A percentile compares a stretch with the other conserved stretches of the same genome.
These are phyloP conservation scores for Picochlorum sp. DNA, from an alignment of 139 green algal genomes.

Conservation along the genomic window DNA sequence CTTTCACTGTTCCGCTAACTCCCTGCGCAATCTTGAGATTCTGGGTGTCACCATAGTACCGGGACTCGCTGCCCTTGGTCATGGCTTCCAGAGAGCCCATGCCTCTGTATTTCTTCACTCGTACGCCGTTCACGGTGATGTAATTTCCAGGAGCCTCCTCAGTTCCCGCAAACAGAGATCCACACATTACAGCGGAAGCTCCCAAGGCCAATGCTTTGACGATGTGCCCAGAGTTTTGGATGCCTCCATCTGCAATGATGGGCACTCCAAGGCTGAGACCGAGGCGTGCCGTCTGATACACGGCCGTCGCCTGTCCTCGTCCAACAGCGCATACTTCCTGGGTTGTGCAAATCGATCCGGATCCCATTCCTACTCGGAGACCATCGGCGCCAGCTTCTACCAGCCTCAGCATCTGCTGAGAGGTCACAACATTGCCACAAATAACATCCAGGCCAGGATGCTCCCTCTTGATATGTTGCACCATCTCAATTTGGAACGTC, in stretches of 20 bases:
- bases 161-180: slow-evolving; percentile 91
- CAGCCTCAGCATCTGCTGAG: slow-evolving; percentile 27
- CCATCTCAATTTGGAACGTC: slow-evolving; percentile 85
- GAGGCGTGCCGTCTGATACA: slow-evolving; percentile 74
- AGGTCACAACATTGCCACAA: slow-evolving; percentile 88
- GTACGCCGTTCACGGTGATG: slow-evolving; percentile 60
- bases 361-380: slow-evolving; percentile 95
- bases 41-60: slow-evolving; percentile 83
- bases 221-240: slow-evolving; percentile 95
- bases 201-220: slow-evolving; percentile 91
- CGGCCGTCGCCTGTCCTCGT: slow-evolving; percentile 88
- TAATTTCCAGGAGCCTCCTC: slow-evolving; percentile 84
- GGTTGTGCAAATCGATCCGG: slow-evolving; percentile 97
- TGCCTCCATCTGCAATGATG: slow-evolving; percentile 89
- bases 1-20: slow-evolving; percentile 85
- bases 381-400: slow-evolving; percentile 79
- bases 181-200: slow-evolving; percentile 92
- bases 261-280: slow-evolving; percentile 65
- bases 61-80: slow-evolving; percentile 84
- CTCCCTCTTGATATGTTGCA: slow-evolving; percentile 77
- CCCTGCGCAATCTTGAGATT: slow-evolving; percentile 94
- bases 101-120: slow-evolving; percentile 92
- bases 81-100: slow-evolving; percentile 96
- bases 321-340: slow-evolving; percentile 98
- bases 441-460: slow-evolving; percentile 90